Evolutionary conservation across 192 early-diverging fungal species (phyloP).

Genomic region (Coemansia sp.): DNA sequence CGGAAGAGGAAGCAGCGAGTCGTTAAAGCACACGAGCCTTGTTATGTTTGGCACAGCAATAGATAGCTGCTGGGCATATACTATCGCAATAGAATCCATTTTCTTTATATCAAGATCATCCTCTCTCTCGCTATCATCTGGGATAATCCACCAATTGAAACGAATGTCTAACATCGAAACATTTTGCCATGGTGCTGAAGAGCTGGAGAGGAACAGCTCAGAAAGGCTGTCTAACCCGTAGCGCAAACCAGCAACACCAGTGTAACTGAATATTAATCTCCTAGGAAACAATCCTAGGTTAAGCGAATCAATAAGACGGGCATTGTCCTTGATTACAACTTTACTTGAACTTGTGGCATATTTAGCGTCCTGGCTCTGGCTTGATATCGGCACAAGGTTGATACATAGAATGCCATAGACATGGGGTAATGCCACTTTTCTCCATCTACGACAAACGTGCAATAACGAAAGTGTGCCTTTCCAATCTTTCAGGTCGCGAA

Average conservation of each 20-base stretch:
- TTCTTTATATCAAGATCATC: background rate
- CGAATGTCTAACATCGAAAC: background rate
- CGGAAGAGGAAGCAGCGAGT: background rate
- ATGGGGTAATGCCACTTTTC: background rate
- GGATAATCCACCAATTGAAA: background rate
- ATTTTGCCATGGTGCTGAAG: background rate
- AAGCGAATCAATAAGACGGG: background rate
- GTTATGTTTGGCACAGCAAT: background rate
- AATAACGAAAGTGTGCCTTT: background rate
- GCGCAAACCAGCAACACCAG: background rate
- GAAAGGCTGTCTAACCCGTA: background rate
- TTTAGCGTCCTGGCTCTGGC: background rate
- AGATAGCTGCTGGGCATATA: background rate
- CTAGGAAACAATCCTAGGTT: background rate
- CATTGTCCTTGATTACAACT: background rate
- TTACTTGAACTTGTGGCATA: background rate
- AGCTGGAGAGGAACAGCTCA: background rate
- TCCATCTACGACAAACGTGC: slow-evolving; percentile 4
- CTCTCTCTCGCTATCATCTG: background rate
- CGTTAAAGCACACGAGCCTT: slow-evolving; percentile 4
- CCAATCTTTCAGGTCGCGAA: background rate
- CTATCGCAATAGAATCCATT: background rate
- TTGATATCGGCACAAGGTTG: background rate
- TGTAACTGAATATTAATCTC: background rate
- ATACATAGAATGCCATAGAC: background rate